Evolutionary conservation across 176 grass and related monocot genomes (phyloP), one percentile per base, ranked within the genome.

Genomic region (Oryza nivara): DNA sequence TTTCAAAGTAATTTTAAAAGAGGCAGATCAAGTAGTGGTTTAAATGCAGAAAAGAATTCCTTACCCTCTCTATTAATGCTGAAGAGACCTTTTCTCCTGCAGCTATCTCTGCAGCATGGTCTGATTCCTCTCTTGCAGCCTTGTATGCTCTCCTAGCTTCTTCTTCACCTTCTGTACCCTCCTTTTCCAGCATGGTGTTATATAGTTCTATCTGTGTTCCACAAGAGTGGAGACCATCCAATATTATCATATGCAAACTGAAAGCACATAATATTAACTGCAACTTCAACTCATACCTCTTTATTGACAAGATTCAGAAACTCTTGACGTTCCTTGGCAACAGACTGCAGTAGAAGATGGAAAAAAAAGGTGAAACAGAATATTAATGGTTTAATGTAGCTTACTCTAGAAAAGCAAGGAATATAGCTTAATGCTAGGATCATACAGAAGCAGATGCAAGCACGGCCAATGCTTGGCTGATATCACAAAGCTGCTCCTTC

Each of bases 261-360:
- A 73, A 36, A 47, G 25, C 35, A 46, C 20, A 49, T 32, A 47
- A 83, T 68, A 25, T 73, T 58, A 7, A 54, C 88, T 80, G 23
- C 19, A 75, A 32, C 51, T 26, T 64, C 26, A 44, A 87, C 25
- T 19, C 56, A 26, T 87, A 98, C 96, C 96, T 98, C 96, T 52
- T 98, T 95, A 84, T 95, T 93, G 49, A 98, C 96, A 85, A 98
- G 93, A 69, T 83, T 84, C 70, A 98, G 88, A 85, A 98, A 98
- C 68, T 98, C 96, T 70, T 98, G 83, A 11, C 96, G 90, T 44
- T 98, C 96, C 83, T 88, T 92, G 69, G 86, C 86, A 77, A 95
- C 96, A 76, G 93, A 98, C 96, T 98, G 83, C 87, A 95, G 56
- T 48, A 71, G 45, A 58, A 66, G 12, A 12, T 51, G 30, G 30